Evolutionary conservation across 352 stramenopile genomes (phyloP).

Genomic region (Phytopythium chamaehyphon): DNA sequence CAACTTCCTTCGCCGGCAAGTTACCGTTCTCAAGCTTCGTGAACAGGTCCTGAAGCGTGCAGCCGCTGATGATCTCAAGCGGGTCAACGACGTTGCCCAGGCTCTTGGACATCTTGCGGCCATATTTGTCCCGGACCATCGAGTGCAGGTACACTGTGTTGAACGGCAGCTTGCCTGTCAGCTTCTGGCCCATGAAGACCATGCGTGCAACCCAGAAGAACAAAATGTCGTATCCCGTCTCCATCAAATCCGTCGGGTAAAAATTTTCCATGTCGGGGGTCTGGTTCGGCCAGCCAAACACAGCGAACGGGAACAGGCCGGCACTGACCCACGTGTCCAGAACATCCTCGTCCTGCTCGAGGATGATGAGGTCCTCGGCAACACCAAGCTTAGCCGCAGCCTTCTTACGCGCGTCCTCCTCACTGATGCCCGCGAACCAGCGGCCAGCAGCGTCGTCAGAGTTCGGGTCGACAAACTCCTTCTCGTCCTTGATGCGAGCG

Average conservation of each 20-base stretch:
- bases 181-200: conserved; percentile 95
- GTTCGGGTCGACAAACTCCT: conserved; percentile 65
- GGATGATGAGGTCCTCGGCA: conserved; percentile 51
- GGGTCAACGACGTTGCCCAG: conserved; percentile 99
- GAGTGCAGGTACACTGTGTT: conserved; percentile 97
- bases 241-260: conserved; percentile 95
- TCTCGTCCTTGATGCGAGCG: conserved; percentile 82
- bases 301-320: conserved; percentile 94
- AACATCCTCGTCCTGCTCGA: conserved; percentile 99
- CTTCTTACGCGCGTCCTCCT: conserved; percentile 89
- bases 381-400: conserved; percentile 68
- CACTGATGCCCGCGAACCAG: conserved; percentile 76
- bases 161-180: conserved; percentile 97
- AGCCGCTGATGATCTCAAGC: conserved; percentile 97
- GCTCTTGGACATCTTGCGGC: conserved; percentile 99
- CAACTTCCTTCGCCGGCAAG: conserved; percentile 95
- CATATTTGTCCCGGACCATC: conserved; percentile 97
- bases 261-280: conserved; percentile 84
- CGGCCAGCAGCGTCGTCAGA: conserved; percentile 46
- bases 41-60: conserved; percentile 92
- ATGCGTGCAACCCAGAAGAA: conserved; percentile 99
- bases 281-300: conserved; percentile 80
- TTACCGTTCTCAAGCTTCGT: conserved; percentile 97
- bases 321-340: conserved; percentile 99
- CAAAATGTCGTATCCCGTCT: conserved; percentile 99